Evolutionary conservation across 768 basidiomycete genomes (phyloP).

Genomic region (Harrya chromipes): DNA sequence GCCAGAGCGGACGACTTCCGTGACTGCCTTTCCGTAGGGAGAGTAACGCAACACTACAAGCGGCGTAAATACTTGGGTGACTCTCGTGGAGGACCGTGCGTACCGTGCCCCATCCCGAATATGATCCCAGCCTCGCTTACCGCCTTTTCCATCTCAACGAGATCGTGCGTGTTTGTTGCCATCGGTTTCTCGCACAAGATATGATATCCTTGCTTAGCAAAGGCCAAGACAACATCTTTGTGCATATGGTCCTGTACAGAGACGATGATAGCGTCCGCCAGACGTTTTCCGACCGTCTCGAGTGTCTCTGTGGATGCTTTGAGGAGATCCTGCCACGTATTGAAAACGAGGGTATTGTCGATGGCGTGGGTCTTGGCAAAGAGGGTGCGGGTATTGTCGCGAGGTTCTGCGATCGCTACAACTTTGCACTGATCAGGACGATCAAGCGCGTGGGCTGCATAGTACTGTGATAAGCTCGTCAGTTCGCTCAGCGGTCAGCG

Average conservation of each 20-base stretch:
- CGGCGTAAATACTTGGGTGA: background rate
- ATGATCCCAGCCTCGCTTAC: constrained; percentile 68
- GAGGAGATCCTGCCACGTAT: constrained; percentile 67
- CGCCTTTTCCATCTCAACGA: constrained; percentile 70
- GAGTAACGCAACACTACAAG: constrained; percentile 79
- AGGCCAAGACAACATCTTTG: constrained; percentile 66
- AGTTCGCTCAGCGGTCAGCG: background rate
- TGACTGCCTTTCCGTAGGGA: constrained; percentile 72
- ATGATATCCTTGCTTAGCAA: constrained; percentile 80
- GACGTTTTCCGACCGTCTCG: constrained; percentile 57
- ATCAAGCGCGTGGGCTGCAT: constrained; percentile 58
- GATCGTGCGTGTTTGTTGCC: constrained; percentile 72
- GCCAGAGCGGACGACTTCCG: constrained; percentile 66
- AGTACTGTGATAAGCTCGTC: constrained; percentile 41
- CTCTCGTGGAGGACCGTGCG: constrained; percentile 6
- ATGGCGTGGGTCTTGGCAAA: constrained; percentile 59
- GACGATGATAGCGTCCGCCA: constrained; percentile 81
- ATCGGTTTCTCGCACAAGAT: constrained; percentile 94
- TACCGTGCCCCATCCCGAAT: constrained; percentile 88
- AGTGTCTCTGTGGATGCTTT: constrained; percentile 66
- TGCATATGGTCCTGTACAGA: constrained; percentile 83
- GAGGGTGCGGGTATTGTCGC: constrained; percentile 55
- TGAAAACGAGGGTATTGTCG: constrained; percentile 67
- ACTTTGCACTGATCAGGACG: constrained; percentile 67
- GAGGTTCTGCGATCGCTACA: constrained; percentile 84